These are phyloP conservation scores for Sporothrix curviconia DNA, from an alignment of 2,329 filamentous ascomycete species.

Conservation along the genomic window DNA sequence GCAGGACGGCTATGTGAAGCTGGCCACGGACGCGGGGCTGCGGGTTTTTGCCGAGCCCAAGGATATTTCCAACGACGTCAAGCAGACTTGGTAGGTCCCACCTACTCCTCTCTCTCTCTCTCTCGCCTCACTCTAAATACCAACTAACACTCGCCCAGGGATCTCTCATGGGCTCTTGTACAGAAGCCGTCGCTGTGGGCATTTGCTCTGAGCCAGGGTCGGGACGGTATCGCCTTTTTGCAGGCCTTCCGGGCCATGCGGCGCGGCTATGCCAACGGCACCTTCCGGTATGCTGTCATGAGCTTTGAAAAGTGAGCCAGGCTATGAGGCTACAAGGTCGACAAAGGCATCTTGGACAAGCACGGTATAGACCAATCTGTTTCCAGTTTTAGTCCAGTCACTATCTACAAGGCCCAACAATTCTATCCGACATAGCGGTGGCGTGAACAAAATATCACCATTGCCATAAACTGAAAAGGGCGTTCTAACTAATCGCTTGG, in stretches of 20 bases:
- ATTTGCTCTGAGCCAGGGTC: conserved; percentile 53
- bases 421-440: too few species aligned
- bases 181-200: conserved; percentile 56
- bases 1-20: conserved; percentile 44
- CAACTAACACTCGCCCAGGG: conserved; percentile 33
- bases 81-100: conserved; percentile 49
- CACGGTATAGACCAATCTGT: too few species aligned
- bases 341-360: too few species aligned
- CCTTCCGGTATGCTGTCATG: conserved; percentile 54
- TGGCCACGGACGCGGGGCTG: conserved; percentile 44
- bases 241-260: conserved; percentile 57
- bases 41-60: conserved; percentile 39
- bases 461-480: too few species aligned
- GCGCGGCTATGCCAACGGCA: conserved; percentile 51
- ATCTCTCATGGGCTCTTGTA: conserved; percentile 55
- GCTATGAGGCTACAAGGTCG: background rate
- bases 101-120: background rate
- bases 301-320: conserved; percentile 35
- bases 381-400: too few species aligned
- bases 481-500: too few species aligned
- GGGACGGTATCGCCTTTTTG: conserved; percentile 54
- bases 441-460: too few species aligned
- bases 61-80: conserved; percentile 52
- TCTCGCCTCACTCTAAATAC: background rate
- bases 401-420: too few species aligned